phyloP scores from a whole-genome alignment of 1,139 yeast species.

The Taphrina sp. region DNA sequence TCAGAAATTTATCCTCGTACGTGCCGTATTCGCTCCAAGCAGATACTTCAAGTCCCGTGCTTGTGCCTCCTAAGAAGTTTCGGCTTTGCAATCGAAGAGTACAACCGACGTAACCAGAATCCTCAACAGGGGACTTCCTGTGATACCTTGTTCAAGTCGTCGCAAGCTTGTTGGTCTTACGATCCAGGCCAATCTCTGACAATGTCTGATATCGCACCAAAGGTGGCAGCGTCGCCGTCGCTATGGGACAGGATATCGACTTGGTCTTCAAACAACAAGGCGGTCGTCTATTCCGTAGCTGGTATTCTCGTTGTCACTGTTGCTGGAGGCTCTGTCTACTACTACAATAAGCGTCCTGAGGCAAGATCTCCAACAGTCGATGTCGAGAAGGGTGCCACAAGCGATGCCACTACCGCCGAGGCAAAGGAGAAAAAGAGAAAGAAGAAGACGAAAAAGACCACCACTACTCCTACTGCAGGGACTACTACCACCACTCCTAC shows the following conservation, averaged over 20 bases:
- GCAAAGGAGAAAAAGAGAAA: constrained; percentile 32
- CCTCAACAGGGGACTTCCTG: too few relatives aligned
- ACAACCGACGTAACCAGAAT: too few relatives aligned
- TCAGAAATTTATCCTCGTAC: too few relatives aligned
- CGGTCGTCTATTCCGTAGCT: constrained; percentile 29
- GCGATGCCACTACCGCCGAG: constrained; percentile 10
- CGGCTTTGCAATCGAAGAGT: too few relatives aligned
- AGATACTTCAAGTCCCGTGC: too few relatives aligned
- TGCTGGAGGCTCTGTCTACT: constrained; percentile 33
- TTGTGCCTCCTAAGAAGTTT: too few relatives aligned
- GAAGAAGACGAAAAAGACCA: constrained; percentile 26
- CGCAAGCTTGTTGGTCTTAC: too few relatives aligned
- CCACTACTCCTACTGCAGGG: background rate
- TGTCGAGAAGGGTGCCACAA: constrained; percentile 8
- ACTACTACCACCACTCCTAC: background rate
- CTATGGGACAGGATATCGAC: constrained; percentile 31
- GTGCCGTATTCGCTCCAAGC: too few relatives aligned
- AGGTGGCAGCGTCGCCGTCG: constrained; percentile 5
- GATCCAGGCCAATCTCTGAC: too few relatives aligned
- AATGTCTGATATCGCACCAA: constrained; percentile 12
- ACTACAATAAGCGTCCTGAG: constrained; percentile 10
- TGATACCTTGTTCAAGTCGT: too few relatives aligned
- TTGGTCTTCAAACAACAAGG: constrained; percentile 29
- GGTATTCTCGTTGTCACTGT: constrained; percentile 30
- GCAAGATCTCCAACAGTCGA: constrained; percentile 1